A percentile compares a stretch with the other conserved stretches of the same genome.
These are phyloP conservation scores for Ganoderma boninense DNA, from an alignment of 1,284 basidiomycete species.

Conservation along the genomic window DNA sequence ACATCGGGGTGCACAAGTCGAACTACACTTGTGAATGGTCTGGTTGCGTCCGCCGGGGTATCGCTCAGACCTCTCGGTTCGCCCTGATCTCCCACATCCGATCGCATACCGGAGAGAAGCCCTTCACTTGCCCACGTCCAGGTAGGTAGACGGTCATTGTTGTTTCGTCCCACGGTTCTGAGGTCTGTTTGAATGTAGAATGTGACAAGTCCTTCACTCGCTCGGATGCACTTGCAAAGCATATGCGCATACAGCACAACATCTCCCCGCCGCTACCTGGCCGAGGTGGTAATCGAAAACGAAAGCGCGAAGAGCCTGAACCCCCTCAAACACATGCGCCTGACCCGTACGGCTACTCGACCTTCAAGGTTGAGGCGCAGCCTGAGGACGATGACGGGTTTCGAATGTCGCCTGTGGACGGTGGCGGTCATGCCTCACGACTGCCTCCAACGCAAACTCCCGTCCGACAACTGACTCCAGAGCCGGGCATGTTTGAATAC, in stretches of 20 bases:
- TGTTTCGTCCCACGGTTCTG: neutral
- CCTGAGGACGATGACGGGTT: slow-evolving; percentile 40
- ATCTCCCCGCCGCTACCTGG: slow-evolving; percentile 77
- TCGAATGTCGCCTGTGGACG: slow-evolving; percentile 37
- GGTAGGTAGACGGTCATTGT: slow-evolving; percentile 53
- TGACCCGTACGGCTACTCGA: slow-evolving; percentile 51
- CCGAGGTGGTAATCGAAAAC: slow-evolving; percentile 74
- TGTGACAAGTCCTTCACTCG: slow-evolving; percentile 95
- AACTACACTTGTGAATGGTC: slow-evolving; percentile 92
- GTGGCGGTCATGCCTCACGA: slow-evolving; percentile 27
- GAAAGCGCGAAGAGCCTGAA: slow-evolving; percentile 50
- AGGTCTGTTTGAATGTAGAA: slow-evolving; percentile 55
- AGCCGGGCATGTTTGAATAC: slow-evolving; percentile 32
- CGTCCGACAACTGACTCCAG: slow-evolving; percentile 36
- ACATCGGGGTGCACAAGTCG: slow-evolving; percentile 87
- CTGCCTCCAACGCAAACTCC: slow-evolving; percentile 17
- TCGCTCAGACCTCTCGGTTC: slow-evolving; percentile 87
- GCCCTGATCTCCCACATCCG: slow-evolving; percentile 88
- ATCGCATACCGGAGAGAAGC: slow-evolving; percentile 93
- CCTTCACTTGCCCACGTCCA: slow-evolving; percentile 84
- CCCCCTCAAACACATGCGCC: slow-evolving; percentile 26
- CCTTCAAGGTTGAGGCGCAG: slow-evolving; percentile 71
- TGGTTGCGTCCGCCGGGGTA: slow-evolving; percentile 79
- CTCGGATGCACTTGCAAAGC: slow-evolving; percentile 90
- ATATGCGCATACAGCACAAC: slow-evolving; percentile 89